Evolutionary conservation across 2,329 filamentous ascomycete genomes (phyloP).

Genomic region (Fusarium sp.): DNA sequence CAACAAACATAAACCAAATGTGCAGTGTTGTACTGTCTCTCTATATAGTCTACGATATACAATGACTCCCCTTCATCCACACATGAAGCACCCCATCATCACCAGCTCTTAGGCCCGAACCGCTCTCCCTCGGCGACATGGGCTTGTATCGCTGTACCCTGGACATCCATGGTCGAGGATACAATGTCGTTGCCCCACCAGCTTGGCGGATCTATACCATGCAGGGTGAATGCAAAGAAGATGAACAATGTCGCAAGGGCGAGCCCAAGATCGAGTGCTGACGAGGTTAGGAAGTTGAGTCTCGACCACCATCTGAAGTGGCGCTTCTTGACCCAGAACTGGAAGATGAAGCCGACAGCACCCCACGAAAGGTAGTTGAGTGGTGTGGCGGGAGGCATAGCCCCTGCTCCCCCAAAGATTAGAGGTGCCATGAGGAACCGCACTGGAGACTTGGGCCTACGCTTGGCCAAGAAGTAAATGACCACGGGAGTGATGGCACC

Average conservation of each 20-base stretch:
- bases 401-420: conserved; percentile 69
- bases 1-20: conserved; percentile 2
- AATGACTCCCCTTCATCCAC: not conserved
- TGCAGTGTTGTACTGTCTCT: not conserved
- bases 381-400: conserved; percentile 74
- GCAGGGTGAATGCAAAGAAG: conserved; percentile 75
- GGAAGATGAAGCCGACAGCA: conserved; percentile 76
- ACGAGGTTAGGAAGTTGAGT: conserved; percentile 78
- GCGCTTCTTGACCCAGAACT: conserved; percentile 72
- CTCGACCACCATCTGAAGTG: conserved; percentile 78
- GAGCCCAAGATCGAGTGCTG: conserved; percentile 75
- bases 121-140: conserved; percentile 63
- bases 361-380: conserved; percentile 82
- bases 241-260: conserved; percentile 74
- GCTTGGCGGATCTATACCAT: conserved; percentile 67
- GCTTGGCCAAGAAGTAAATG: conserved; percentile 62
- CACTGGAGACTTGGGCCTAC: conserved; percentile 62
- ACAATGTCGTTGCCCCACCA: conserved; percentile 78
- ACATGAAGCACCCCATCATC: conserved; percentile 3
- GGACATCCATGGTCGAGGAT: conserved; percentile 69
- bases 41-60: not conserved
- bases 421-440: conserved; percentile 70
- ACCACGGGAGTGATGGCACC: conserved; percentile 65
- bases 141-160: conserved; percentile 68
- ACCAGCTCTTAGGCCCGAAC: conserved; percentile 71